phyloP scores from a whole-genome alignment of 176 grass and related monocot species.

The Oryza brachyantha region DNA sequence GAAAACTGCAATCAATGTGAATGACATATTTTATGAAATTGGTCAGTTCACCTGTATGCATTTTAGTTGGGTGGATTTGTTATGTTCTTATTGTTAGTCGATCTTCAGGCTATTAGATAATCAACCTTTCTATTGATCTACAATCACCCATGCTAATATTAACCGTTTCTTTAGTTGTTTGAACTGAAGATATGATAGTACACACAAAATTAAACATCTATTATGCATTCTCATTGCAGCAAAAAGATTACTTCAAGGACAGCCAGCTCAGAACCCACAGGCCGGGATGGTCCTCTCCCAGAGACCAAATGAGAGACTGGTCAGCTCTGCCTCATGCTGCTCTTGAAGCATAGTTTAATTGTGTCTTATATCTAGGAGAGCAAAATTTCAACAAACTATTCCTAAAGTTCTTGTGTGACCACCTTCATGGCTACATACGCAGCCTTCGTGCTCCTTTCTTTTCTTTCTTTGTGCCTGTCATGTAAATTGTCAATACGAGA shows the following conservation, averaged over 20 bases:
- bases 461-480: slow-evolving; percentile 30
- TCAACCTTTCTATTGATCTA: neutral
- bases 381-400: slow-evolving; percentile 28
- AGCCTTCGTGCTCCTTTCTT: neutral
- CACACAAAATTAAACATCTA: slow-evolving; percentile 9
- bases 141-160: neutral
- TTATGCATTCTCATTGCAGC: slow-evolving; percentile 57
- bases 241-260: slow-evolving; percentile 73
- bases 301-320: slow-evolving; percentile 63
- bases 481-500: slow-evolving; percentile 69
- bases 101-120: neutral
- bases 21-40: slow-evolving; percentile 91
- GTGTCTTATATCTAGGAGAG: slow-evolving; percentile 17
- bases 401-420: slow-evolving; percentile 10
- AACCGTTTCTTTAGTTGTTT: neutral
- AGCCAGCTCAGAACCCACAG: slow-evolving; percentile 57
- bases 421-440: slow-evolving; percentile 38
- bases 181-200: slow-evolving; percentile 36
- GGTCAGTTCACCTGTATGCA: slow-evolving; percentile 49
- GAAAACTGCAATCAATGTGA: slow-evolving; percentile 90
- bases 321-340: slow-evolving; percentile 75
- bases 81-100: neutral
- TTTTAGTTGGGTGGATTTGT: neutral
- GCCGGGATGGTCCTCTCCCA: slow-evolving; percentile 72
- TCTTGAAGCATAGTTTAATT: slow-evolving; percentile 45